Base-by-base conservation (phyloP, 2,329 filamentous ascomycete genomes). In the Alternaria rosae region DNA sequence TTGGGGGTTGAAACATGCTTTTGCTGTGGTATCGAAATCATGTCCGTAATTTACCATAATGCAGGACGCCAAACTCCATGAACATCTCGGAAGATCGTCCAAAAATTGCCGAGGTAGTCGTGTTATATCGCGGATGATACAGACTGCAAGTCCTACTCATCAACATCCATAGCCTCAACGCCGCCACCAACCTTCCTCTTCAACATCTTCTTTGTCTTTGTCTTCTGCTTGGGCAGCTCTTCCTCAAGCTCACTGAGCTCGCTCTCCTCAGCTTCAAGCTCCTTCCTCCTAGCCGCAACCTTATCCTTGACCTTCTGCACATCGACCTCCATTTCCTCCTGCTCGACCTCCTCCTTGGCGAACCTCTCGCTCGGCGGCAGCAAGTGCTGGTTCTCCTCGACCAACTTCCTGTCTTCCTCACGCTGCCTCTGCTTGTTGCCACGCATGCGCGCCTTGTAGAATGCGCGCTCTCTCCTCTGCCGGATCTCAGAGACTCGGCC, bases 371-470 rank as follows among this genome's bases (percentile, higher is more conserved):
- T 76, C 45, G 81, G 82, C 71, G 92, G 93, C 74, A 99, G 87
- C 80, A 99, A 86, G 83, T 99, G 95, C 84, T 93, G 89, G 82
- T 97, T 94, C 84, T 95, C 89, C 71, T 90, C 90, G 54, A 99
- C 94, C 69, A 98, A 86, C 85, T 94, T 95, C 80, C 92, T 86
- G 77, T 97, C 92, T 67, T 87, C 85, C 74, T 90, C 91, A 68
- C 92, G 85, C 84, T 95, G 89, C 77, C 89, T 87, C 81, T 91
- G 91, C 82, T 91, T 90, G 84, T 96, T 97, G 80, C 94, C 94
- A 54, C 89, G 89, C 92, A 98, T 93, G 78, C 95, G 90, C 78
- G 91, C 90, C 88, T 92, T 94, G 86, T 97, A 97, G 84, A 97
- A 97, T 69, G 91, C 91, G 71, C 93, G 88, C 86, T 98, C 94